Base-by-base conservation (phyloP, 140 eudicot species). In the Erigeron philadelphicus region DNA sequence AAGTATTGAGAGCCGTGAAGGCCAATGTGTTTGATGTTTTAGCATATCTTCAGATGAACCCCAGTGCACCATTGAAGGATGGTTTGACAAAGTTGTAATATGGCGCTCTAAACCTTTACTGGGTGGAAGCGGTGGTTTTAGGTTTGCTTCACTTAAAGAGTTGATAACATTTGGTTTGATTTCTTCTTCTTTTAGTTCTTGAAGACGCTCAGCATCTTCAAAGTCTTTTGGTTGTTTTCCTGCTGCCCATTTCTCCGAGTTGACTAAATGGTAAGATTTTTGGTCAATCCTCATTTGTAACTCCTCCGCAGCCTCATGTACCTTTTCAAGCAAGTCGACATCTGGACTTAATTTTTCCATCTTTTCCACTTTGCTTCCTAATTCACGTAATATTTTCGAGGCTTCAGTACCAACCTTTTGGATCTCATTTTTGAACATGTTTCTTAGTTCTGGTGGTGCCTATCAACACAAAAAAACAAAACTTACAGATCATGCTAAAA, bases 281-380 rank as follows among this genome's bases (percentile, higher is more conserved):
- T 84, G 84, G 81, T 93, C 99, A 13, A 93, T 85, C 82, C 63
- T 77, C 86, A 87, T 72, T 74, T 93, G 99, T 53, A 93, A 60
- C 18, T 81, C 87, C 67, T 93, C 99, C 0, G 97, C 97, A 11
- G 99, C 99, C 41, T 87, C 87, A 31, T 89, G 97, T n/a, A 89
- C 91, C 71, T 79, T 75, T 2, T 78, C 72, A 4, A 93, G 97
- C 25, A 87, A 55, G 64, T 89, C 90, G 8, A 76, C 67, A n/a
- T 79, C 86, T 0, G 82, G 86, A 81, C 77, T 79, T 71, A 93
- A 67, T 68, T 84, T 87, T 58, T 89, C 99, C 89, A 89, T 73
- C 17, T 80, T 93, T 62, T 93, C 96, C 3, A 93, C 85, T 78
- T 87, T 93, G 23, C 61, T 84, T 56, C 96, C 97, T 2, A 93